Conservation (phyloP, 106 monocot genomes). For the Alisma plantagoaquatica region DNA sequence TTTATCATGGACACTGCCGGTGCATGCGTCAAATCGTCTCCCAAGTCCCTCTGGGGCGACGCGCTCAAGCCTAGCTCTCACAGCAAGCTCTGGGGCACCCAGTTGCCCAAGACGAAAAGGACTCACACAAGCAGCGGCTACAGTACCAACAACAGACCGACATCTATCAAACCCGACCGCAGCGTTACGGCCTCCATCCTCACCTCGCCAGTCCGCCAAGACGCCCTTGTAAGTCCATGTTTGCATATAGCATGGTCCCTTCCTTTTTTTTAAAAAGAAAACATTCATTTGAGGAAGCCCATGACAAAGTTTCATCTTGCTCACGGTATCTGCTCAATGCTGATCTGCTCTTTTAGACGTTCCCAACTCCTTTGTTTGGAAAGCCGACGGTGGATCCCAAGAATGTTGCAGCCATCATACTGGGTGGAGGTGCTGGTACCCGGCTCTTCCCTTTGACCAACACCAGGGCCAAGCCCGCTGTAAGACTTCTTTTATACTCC, state of each 20-base stretch:
- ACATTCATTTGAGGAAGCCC: too few species aligned
- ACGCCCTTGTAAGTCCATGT: constrained; percentile 8
- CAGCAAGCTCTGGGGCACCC: constrained; percentile 7
- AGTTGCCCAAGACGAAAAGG: too few species aligned
- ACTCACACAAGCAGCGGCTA: too few species aligned
- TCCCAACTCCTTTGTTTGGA: constrained; percentile 39
- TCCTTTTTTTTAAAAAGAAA: too few species aligned
- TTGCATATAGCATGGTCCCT: not conserved
- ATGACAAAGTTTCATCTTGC: too few species aligned
- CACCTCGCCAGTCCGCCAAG: constrained; percentile 13
- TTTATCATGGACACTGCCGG: too few species aligned
- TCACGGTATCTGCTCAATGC: too few species aligned
- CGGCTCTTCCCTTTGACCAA: constrained; percentile 81
- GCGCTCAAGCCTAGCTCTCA: not conserved
- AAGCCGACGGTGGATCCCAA: constrained; percentile 47
- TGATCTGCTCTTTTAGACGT: constrained; percentile 16
- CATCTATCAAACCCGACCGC: too few species aligned
- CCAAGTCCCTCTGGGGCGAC: constrained; percentile 11
- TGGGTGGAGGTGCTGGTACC: constrained; percentile 74
- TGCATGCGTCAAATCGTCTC: too few species aligned
- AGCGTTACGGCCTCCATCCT: constrained; percentile 8
- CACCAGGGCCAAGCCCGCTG: constrained; percentile 81
- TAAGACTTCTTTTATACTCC: too few species aligned
- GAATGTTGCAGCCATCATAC: constrained; percentile 64
- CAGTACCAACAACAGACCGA: too few species aligned